A percentile compares a stretch with the other conserved stretches of the same genome.
Conservation (phyloP, 768 basidiomycete genomes). For the Russula dissimulans region DNA sequence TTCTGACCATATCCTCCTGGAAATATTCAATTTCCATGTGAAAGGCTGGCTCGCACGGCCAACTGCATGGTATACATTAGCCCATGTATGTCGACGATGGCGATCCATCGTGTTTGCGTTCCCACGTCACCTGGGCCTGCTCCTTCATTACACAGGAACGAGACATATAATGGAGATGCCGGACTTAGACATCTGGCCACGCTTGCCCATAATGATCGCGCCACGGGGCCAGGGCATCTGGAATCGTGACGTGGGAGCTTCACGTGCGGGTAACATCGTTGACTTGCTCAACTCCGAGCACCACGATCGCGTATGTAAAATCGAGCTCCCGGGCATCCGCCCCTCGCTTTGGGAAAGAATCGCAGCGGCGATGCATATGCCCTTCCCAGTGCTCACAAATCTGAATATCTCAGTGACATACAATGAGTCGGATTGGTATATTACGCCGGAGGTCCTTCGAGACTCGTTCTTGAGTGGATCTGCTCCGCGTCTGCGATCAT, state of each 20-base stretch:
- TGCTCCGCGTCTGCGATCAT: background rate
- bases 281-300: background rate
- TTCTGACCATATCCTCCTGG: background rate
- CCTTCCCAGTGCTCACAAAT: background rate
- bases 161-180: background rate
- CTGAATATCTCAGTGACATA: background rate
- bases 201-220: background rate
- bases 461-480: background rate
- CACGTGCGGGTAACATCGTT: no score
- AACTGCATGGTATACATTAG: background rate
- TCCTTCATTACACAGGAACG: background rate
- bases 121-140: background rate
- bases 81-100: slow-evolving; percentile 2
- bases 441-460: background rate
- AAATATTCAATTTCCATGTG: background rate
- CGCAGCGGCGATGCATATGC: background rate
- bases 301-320: background rate
- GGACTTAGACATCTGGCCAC: background rate
- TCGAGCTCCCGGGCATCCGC: background rate
- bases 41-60: no score
- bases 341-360: background rate
- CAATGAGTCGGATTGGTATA: background rate
- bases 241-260: background rate
- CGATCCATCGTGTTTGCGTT: background rate
- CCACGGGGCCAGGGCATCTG: no score